Base-by-base conservation (phyloP, 108 stramenopile species). In the Conticribra guillardii region DNA sequence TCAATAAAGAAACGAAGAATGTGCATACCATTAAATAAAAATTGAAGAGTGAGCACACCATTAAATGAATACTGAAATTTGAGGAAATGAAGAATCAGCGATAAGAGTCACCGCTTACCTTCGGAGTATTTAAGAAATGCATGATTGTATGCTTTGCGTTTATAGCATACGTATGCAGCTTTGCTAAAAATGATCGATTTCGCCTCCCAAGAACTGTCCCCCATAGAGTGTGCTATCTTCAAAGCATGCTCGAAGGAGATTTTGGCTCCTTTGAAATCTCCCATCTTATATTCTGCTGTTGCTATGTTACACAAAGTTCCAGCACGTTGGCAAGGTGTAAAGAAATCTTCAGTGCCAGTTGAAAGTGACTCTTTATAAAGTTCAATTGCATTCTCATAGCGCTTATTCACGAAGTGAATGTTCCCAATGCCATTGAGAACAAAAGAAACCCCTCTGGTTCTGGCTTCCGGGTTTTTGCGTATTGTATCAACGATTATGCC, bases 371-470 rank as follows among this genome's bases (percentile, higher is more conserved):
- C 8, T 11, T 44, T 8, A 11, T 44, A 17, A 17, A 51, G n/a
- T 51, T 17, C 19, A 51, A 17, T 51, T n/a, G 50, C 50, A 4
- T 51, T 51, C 19, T 51, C 50, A 17, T 51, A 51, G 19, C n/a
- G n/a, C 17, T 17, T 51, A 21, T 51, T 51, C 14, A 21, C n/a
- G 50, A 51, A 51, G 22, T 51, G 50, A 15, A 51, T 51, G n/a
- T 17, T 21, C 22, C 50, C 50, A 4, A 51, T 51, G 50, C 19
- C 50, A 51, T 17, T 51, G 17, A 51, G 50, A 4, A 51, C 50
- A 51, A 51, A 51, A 4, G 50, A 17, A n/a, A 51, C 50, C 4
- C 22, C 50, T 17, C 19, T 4, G n/a, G 50, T 21, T n/a, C n/a
- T 21, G 22, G 4, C n/a, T 17, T 21, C 50, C n/a, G 50, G 11